Evolutionary conservation across 2,329 filamentous ascomycete genomes (phyloP).

Genomic region (Zopfia rhizophila): DNA sequence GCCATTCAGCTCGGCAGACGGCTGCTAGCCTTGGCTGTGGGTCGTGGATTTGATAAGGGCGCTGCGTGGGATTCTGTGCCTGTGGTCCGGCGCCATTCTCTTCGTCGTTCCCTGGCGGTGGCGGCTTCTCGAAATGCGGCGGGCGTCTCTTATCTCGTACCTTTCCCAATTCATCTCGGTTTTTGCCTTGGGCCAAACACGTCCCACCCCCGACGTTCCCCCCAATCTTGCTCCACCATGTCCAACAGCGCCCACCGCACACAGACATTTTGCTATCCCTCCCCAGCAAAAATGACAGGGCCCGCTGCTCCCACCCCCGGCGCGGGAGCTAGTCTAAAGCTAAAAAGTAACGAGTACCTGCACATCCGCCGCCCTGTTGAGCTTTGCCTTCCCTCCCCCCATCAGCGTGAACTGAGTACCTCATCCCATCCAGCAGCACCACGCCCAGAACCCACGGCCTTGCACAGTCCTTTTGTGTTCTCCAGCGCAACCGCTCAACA

Average conservation of each 20-base stretch:
- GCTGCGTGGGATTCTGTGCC: too few relatives aligned
- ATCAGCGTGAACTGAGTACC: not conserved
- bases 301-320: slow-evolving; percentile 33
- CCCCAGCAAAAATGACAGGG: slow-evolving; percentile 1
- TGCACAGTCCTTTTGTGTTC: slow-evolving; percentile 39
- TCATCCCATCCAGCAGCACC: not conserved
- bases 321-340: slow-evolving; percentile 46
- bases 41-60: too few relatives aligned
- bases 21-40: too few relatives aligned
- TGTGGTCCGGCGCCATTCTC: too few relatives aligned
- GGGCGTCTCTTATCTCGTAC: slow-evolving; percentile 4
- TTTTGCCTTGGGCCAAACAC: not conserved
- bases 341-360: slow-evolving; percentile 47
- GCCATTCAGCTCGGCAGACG: too few relatives aligned
- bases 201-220: slow-evolving; percentile 14
- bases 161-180: slow-evolving; percentile 1
- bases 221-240: not conserved
- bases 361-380: slow-evolving; percentile 33
- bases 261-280: slow-evolving; percentile 30
- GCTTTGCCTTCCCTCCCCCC: slow-evolving; percentile 16
- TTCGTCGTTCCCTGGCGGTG: too few relatives aligned
- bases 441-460: slow-evolving; percentile 35
- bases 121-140: slow-evolving; percentile 9
- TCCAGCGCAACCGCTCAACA: slow-evolving; percentile 17
- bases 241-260: slow-evolving; percentile 29